Percentiles rank a stretch among this genome's conserved stretches.
Evolutionary conservation across 495 filamentous ascomycete species (phyloP).

Genomic region (Stereocaulon alpinum): DNA sequence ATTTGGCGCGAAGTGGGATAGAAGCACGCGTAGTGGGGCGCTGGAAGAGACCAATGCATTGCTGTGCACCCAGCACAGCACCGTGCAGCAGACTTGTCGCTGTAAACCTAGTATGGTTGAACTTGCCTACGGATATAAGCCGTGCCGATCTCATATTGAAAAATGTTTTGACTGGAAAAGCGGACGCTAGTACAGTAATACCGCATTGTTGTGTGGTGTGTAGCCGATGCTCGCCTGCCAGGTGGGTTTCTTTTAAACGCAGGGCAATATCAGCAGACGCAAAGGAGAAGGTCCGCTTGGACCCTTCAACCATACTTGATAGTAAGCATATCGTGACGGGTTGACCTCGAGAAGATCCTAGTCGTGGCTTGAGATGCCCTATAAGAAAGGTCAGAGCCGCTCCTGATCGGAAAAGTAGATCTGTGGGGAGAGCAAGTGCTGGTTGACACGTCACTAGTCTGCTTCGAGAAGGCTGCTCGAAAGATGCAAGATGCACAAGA

Average conservation of each 20-base stretch:
- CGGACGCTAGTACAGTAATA: neutral
- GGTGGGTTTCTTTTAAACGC: neutral
- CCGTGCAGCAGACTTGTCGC: conserved; percentile 1
- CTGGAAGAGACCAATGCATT: neutral
- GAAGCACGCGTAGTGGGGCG: neutral
- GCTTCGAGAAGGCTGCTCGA: neutral
- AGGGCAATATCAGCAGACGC: neutral
- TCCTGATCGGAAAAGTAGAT: neutral
- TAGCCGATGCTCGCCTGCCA: neutral
- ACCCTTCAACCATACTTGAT: neutral
- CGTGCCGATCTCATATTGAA: neutral
- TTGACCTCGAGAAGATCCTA: too few species aligned
- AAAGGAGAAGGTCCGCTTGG: neutral
- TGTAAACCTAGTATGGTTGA: conserved; percentile 1
- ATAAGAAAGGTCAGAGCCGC: neutral
- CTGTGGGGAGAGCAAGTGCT: neutral
- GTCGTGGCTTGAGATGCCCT: neutral
- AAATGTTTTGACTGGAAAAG: neutral
- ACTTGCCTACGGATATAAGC: neutral
- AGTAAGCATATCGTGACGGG: too few species aligned
- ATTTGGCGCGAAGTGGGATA: conserved; percentile 9
- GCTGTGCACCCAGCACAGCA: neutral
- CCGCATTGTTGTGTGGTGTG: neutral
- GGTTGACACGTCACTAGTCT: neutral
- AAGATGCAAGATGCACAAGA: neutral